These are phyloP conservation scores for Echites panduratus DNA, from an alignment of 257 asterid genomes.

Conservation along the genomic window DNA sequence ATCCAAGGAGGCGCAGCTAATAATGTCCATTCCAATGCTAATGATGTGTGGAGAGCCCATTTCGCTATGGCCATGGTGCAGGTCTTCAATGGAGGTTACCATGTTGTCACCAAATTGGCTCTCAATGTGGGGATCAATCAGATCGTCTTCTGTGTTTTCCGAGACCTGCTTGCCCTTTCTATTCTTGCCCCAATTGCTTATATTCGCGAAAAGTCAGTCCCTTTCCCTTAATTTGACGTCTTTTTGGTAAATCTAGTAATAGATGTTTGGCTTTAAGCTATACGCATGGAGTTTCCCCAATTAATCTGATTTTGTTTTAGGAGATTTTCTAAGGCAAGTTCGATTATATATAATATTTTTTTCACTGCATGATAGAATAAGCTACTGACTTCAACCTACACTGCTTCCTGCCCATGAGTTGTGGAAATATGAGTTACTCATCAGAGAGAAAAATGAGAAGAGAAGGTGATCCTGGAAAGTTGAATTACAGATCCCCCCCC, in stretches of 20 bases:
- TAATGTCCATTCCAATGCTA: not conserved
- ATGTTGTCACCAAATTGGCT: slow-evolving; percentile 89
- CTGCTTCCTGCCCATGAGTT: not conserved
- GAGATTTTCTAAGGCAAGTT: not conserved
- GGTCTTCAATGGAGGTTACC: slow-evolving; percentile 72
- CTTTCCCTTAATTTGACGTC: not conserved
- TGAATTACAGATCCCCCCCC: no score
- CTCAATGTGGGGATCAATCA: slow-evolving; percentile 88
- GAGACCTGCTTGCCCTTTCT: slow-evolving; percentile 80
- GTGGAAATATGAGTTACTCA: no score
- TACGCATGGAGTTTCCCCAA: not conserved
- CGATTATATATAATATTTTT: not conserved
- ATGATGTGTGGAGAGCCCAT: slow-evolving; percentile 69
- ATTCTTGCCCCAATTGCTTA: slow-evolving; percentile 90
- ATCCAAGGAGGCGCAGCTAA: slow-evolving; percentile 17
- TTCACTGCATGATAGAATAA: not conserved
- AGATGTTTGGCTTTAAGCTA: not conserved
- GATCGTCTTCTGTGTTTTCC: slow-evolving; percentile 75
- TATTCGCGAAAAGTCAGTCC: slow-evolving; percentile 71
- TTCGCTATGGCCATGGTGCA: slow-evolving; percentile 81
- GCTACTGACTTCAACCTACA: not conserved
- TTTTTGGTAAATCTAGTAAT: not conserved
- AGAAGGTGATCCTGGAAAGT: no score
- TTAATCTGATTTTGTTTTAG: not conserved
- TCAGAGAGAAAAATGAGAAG: no score